Evolutionary conservation across 1,139 yeast species (phyloP).

Genomic region (Candida sp.): DNA sequence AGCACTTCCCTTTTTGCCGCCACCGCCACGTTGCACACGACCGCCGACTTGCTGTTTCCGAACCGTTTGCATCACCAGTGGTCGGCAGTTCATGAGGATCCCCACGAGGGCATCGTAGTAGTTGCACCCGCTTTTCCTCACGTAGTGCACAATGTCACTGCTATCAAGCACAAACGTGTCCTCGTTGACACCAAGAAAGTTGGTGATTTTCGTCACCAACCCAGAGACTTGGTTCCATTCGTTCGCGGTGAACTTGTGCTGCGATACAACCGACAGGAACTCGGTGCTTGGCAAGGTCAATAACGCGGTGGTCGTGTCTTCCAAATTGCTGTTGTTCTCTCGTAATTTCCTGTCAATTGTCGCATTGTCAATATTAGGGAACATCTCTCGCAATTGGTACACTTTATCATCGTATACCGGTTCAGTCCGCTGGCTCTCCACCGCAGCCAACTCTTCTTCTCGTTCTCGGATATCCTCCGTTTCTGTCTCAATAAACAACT

Average conservation of each 20-base stretch:
- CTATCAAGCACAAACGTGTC: slow-evolving; percentile 4
- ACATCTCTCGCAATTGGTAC: slow-evolving; percentile 21
- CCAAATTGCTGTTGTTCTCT: slow-evolving; percentile 20
- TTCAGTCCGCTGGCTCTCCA: neutral
- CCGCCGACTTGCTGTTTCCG: slow-evolving; percentile 3
- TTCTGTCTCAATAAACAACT: slow-evolving; percentile 22
- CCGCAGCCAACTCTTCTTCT: neutral
- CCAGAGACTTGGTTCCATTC: slow-evolving; percentile 11
- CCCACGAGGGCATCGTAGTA: slow-evolving; percentile 30
- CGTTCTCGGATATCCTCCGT: slow-evolving; percentile 11
- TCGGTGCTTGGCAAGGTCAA: slow-evolving; percentile 4
- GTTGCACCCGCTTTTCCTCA: slow-evolving; percentile 19
- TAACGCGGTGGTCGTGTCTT: slow-evolving; percentile 15
- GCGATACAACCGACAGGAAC: slow-evolving; percentile 2
- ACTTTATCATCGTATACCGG: slow-evolving; percentile 8
- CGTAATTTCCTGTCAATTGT: slow-evolving; percentile 18
- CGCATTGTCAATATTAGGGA: slow-evolving; percentile 22
- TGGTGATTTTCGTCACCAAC: slow-evolving; percentile 1
- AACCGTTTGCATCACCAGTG: slow-evolving; percentile 6
- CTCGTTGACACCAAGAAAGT: slow-evolving; percentile 6
- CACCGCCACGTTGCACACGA: slow-evolving; percentile 15
- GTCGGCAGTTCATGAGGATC: slow-evolving; percentile 24
- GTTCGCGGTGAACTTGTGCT: slow-evolving; percentile 3
- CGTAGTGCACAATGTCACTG: slow-evolving; percentile 12
- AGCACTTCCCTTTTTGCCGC: slow-evolving; percentile 28